Conservation (phyloP, 2,329 filamentous ascomycete genomes). For the Phialocephala sp. region DNA sequence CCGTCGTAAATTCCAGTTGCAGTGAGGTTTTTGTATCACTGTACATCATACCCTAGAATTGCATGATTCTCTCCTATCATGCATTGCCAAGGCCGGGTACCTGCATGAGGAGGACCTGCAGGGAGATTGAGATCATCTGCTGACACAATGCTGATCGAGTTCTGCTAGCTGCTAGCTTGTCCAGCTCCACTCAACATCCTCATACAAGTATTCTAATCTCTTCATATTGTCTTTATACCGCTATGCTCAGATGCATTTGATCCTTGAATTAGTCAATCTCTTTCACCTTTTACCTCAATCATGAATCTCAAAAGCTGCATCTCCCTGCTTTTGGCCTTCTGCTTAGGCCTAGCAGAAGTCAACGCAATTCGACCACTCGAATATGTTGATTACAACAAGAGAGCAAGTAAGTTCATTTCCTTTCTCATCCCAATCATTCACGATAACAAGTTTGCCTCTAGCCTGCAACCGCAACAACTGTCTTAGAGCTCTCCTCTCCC, state of each 20-base stretch:
- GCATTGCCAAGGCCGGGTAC: not conserved
- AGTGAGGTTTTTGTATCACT: too few species aligned
- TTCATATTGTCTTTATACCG: not conserved
- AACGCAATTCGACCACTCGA: not conserved
- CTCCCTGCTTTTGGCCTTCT: not conserved
- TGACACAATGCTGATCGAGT: slow-evolving; percentile 1
- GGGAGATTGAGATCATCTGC: not conserved
- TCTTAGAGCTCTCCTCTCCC: slow-evolving; percentile 12
- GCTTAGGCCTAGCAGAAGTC: not conserved
- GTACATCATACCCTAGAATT: not conserved
- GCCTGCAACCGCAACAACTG: slow-evolving; percentile 11
- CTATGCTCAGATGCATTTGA: not conserved
- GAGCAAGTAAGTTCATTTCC: not conserved
- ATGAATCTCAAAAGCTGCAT: not conserved
- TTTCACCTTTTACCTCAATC: not conserved
- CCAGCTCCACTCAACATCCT: not conserved
- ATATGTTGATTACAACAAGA: not conserved
- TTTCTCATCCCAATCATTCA: not conserved
- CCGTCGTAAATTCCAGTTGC: too few species aligned
- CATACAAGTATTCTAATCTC: not conserved
- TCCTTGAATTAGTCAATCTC: not conserved
- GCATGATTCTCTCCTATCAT: not conserved
- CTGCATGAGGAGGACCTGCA: not conserved
- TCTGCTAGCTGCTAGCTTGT: not conserved
- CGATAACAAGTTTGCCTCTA: not conserved